Conservation (phyloP, 345 rosid genomes). For the Ailanthus altissimus region DNA sequence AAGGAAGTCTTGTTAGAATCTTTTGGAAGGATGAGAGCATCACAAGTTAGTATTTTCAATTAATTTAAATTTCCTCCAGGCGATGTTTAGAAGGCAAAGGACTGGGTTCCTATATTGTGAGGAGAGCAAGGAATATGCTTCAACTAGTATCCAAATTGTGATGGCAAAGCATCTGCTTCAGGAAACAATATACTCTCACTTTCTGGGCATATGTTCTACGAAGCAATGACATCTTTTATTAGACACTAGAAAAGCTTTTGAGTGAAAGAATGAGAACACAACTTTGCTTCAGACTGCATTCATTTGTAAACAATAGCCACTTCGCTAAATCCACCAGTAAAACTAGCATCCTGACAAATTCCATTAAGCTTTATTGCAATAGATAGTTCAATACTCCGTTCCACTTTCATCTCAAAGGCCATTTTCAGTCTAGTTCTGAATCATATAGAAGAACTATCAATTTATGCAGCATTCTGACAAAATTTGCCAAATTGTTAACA, state of each 20-base stretch:
- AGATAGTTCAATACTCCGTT: too few species aligned
- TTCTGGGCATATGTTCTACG: background rate
- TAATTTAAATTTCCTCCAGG: background rate
- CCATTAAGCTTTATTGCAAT: too few species aligned
- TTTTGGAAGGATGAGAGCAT: background rate
- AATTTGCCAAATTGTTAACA: too few species aligned
- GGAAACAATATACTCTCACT: background rate
- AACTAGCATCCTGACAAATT: too few species aligned
- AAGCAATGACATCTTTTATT: background rate
- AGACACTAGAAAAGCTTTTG: background rate
- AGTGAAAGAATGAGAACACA: background rate
- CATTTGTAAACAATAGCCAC: background rate
- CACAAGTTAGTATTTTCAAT: background rate
- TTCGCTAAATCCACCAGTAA: background rate
- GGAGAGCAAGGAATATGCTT: background rate
- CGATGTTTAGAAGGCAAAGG: background rate
- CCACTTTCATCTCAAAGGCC: too few species aligned
- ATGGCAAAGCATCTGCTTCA: background rate
- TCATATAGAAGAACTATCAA: too few species aligned
- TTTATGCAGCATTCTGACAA: too few species aligned
- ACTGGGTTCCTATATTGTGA: background rate
- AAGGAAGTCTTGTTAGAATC: background rate
- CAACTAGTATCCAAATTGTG: background rate
- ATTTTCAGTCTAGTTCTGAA: too few species aligned
- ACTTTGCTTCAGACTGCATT: background rate